These are phyloP conservation scores for Penstemon eatonii DNA, from an alignment of 257 asterid species.

Conservation along the genomic window DNA sequence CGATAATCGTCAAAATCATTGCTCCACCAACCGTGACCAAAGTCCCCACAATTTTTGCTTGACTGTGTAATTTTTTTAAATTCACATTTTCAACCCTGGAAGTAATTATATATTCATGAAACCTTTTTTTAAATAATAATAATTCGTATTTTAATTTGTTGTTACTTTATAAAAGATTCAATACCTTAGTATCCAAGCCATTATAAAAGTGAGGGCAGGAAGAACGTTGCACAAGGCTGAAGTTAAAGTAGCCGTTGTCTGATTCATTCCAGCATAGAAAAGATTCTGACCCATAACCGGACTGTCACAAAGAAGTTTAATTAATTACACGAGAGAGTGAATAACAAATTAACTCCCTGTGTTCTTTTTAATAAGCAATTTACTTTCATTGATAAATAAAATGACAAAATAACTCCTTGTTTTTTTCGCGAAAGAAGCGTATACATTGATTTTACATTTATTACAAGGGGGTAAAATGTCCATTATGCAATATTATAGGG, in stretches of 20 bases:
- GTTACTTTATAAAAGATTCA: too few species aligned
- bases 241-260: conserved; percentile 48
- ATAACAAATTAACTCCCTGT: too few species aligned
- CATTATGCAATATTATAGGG: too few species aligned
- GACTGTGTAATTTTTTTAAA: conserved; percentile 34
- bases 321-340: too few species aligned
- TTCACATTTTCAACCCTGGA: conserved; percentile 48
- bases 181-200: conserved; percentile 19
- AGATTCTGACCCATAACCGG: conserved; percentile 51
- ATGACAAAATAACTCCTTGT: too few species aligned
- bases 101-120: not conserved
- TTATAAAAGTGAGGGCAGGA: conserved; percentile 42
- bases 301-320: conserved; percentile 19
- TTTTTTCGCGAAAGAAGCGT: too few species aligned
- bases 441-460: too few species aligned
- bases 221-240: conserved; percentile 46
- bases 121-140: too few species aligned
- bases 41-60: conserved; percentile 45
- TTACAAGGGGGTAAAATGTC: too few species aligned
- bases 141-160: too few species aligned
- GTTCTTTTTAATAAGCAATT: too few species aligned
- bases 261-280: conserved; percentile 47
- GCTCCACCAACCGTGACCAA: conserved; percentile 47
- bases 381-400: too few species aligned
- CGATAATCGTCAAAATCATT: conserved; percentile 46